Evolutionary conservation across 2,329 filamentous ascomycete genomes (phyloP), one percentile per base, ranked within the genome.

Genomic region (Fusarium sp.): DNA sequence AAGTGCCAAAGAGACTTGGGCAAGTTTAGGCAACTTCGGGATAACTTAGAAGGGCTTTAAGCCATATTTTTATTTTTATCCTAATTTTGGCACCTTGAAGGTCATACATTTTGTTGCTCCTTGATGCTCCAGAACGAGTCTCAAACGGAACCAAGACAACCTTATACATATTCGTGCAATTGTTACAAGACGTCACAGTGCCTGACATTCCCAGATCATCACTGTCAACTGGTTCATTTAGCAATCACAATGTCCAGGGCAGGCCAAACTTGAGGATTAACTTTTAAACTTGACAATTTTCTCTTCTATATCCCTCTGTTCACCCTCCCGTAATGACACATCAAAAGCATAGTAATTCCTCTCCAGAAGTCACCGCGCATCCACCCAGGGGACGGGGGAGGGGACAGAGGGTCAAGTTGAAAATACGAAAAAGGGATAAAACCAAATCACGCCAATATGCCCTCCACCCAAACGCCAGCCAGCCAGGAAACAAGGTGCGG

Each of bases 381-480:
- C 71, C 58, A 58, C 39, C 50, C 45, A 24, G 33, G 58, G 51
- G 61, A 65, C 38, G 45, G 22, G 45, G 45, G 61, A 72, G 53
- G 45, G 66, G 71, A 73, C 58, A 72, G 68, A 71, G 68, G 70
- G 58, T 66, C 55, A 69, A 65, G 55, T 61, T 68, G 71, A 72
- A 73, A 74, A 74, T 72, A 69, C 67, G 68, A 72, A 78, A 76
- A 76, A 72, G 65, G 69, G 72, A 65, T 70, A 73, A 72, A 78
- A 77, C 77, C 75, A 74, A 73, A 76, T 76, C 79, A 77, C 80
- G 80, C 80, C 80, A 76, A 75, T 78, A 77, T 77, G 73, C 71
- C 75, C 77, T 77, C 75, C 72, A 62, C 79, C 73, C 72, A 78
- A 82, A 82, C 80, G 80, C 80, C 80, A 76, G 74, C 78, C 78